These are phyloP conservation scores for Cladophialophora bantiana DNA, from an alignment of 2,329 filamentous ascomycete genomes.

Conservation along the genomic window DNA sequence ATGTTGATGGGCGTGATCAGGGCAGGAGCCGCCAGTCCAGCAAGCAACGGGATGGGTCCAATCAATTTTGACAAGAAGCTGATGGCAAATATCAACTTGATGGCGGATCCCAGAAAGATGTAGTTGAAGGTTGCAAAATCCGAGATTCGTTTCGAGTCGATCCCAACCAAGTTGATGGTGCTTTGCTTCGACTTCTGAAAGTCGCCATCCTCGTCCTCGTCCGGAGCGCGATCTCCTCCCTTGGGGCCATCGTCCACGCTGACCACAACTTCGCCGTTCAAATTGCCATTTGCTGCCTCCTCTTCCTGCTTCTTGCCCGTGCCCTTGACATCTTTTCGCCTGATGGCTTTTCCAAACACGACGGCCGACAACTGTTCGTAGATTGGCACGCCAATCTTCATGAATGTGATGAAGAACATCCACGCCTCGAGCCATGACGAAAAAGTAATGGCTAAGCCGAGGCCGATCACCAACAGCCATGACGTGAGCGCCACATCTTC, in stretches of 20 bases:
- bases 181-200: slow-evolving; percentile 69
- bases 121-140: slow-evolving; percentile 73
- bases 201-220: slow-evolving; percentile 59
- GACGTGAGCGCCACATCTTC: slow-evolving; percentile 59
- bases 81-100: slow-evolving; percentile 71
- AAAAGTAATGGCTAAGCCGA: slow-evolving; percentile 67
- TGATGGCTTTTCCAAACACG: slow-evolving; percentile 78
- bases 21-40: slow-evolving; percentile 70
- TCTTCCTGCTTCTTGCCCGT: slow-evolving; percentile 49
- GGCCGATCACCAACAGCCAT: slow-evolving; percentile 72
- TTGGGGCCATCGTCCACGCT: slow-evolving; percentile 45
- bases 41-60: slow-evolving; percentile 72
- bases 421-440: slow-evolving; percentile 67
- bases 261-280: slow-evolving; percentile 42
- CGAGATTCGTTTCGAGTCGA: slow-evolving; percentile 73
- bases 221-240: slow-evolving; percentile 46
- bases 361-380: slow-evolving; percentile 73
- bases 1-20: slow-evolving; percentile 73
- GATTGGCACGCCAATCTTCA: slow-evolving; percentile 69
- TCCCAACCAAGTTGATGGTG: slow-evolving; percentile 79
- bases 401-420: slow-evolving; percentile 71
- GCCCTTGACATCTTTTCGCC: slow-evolving; percentile 77
- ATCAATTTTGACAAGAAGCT: slow-evolving; percentile 72
- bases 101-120: slow-evolving; percentile 67
- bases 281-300: slow-evolving; percentile 27